Evolutionary conservation across 139 green algal genomes (phyloP).

Genomic region (Picochlorum sp.): DNA sequence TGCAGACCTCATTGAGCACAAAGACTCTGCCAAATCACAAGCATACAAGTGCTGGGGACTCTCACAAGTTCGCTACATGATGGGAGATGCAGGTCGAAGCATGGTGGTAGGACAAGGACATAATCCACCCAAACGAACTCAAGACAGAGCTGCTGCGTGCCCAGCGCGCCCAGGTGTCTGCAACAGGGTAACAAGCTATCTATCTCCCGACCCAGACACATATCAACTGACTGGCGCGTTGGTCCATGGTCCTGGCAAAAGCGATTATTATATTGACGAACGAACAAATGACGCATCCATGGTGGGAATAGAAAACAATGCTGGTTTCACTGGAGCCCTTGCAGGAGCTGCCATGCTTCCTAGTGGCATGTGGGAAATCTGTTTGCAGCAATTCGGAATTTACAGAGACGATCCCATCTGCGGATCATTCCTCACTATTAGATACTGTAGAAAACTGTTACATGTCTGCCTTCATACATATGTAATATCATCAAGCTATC

Average conservation of each 20-base stretch:
- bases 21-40: constrained; percentile 1
- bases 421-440: constrained; percentile 19
- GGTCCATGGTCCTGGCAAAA: constrained; percentile 37
- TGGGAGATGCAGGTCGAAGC: constrained; percentile 38
- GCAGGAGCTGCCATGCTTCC: constrained; percentile 18
- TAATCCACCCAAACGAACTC: constrained; percentile 33
- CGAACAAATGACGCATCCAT: constrained; percentile 23
- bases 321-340: constrained; percentile 29
- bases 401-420: constrained; percentile 21
- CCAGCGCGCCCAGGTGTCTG: constrained; percentile 21
- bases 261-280: constrained; percentile 38
- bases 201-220: constrained; percentile 42
- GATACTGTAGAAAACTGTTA: background rate
- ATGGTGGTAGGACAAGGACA: constrained; percentile 39
- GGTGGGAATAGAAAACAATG: constrained; percentile 44
- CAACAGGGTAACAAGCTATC: constrained; percentile 27
- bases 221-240: constrained; percentile 53
- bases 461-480: background rate
- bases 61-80: constrained; percentile 49
- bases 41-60: constrained; percentile 53
- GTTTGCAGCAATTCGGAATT: constrained; percentile 30
- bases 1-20: constrained; percentile 22
- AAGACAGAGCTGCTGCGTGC: constrained; percentile 56
- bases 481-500: background rate
- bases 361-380: constrained; percentile 23